Conservation (phyloP, 1,139 yeast species). For the Kodamaea plutei region DNA sequence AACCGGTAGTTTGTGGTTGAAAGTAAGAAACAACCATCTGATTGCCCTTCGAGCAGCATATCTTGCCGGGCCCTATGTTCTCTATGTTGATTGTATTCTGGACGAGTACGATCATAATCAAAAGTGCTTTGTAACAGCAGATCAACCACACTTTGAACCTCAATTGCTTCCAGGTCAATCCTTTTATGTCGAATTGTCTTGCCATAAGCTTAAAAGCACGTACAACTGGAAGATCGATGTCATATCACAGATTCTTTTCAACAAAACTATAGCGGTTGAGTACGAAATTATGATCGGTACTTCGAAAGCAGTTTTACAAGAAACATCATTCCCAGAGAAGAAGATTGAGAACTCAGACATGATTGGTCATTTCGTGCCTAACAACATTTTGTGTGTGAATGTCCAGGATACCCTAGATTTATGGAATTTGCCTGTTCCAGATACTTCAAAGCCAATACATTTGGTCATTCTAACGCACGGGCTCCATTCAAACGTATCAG, state of each 20-base stretch:
- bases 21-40: constrained; percentile 69
- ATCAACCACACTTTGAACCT: constrained; percentile 66
- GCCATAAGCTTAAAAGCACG: constrained; percentile 19
- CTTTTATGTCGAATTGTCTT: constrained; percentile 21
- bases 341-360: constrained; percentile 26
- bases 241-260: constrained; percentile 79
- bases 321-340: constrained; percentile 27
- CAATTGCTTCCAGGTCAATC: constrained; percentile 38
- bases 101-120: constrained; percentile 56
- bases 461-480: constrained; percentile 87
- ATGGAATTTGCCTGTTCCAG: constrained; percentile 61
- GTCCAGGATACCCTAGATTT: constrained; percentile 63
- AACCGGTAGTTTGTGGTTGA: constrained; percentile 45
- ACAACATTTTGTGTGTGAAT: constrained; percentile 32
- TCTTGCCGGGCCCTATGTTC: constrained; percentile 83
- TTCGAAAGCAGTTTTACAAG: constrained; percentile 41
- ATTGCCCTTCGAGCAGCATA: constrained; percentile 82
- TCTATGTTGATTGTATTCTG: constrained; percentile 78
- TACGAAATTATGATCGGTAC: constrained; percentile 67
- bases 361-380: constrained; percentile 26
- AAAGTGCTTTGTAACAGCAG: constrained; percentile 58
- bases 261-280: constrained; percentile 60
- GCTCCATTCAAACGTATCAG: constrained; percentile 80
- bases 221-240: constrained; percentile 84
- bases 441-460: constrained; percentile 52